phyloP scores from a whole-genome alignment of 805 yeast species.

The Wickerhamia fluorescens region DNA sequence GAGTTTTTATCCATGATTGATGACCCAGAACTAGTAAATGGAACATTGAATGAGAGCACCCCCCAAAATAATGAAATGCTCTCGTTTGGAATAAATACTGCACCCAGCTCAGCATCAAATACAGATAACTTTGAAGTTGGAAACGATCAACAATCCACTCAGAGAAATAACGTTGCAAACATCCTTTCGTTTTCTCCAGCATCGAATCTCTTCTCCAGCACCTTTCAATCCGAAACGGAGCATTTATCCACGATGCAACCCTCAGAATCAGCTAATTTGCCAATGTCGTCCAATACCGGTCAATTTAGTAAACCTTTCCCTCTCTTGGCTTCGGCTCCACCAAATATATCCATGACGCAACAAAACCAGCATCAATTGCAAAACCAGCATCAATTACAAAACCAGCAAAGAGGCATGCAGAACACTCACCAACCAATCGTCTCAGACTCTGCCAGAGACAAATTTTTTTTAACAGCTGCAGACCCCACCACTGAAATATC shows the following conservation, averaged over 20 bases:
- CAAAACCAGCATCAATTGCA: conserved; percentile 4
- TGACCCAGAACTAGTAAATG: conserved; percentile 64
- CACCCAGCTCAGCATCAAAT: background rate
- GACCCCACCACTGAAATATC: conserved; percentile 93
- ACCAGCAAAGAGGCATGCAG: conserved; percentile 1
- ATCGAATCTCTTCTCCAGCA: conserved; percentile 13
- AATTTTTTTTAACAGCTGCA: conserved; percentile 91
- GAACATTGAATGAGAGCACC: conserved; percentile 23
- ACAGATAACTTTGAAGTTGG: background rate
- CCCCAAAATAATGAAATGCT: conserved; percentile 2
- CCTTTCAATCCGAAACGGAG: conserved; percentile 3
- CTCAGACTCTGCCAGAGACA: conserved; percentile 80
- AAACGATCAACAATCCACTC: conserved; percentile 1
- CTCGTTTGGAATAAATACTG: conserved; percentile 1
- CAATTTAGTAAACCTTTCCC: conserved; percentile 2
- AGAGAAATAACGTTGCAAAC: conserved; percentile 9
- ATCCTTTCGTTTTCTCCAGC: conserved; percentile 26
- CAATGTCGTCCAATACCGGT: too few relatives aligned
- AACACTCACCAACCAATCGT: conserved; percentile 36
- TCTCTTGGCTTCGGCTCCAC: conserved; percentile 1
- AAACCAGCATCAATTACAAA: conserved; percentile 1
- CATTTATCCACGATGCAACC: conserved; percentile 2
- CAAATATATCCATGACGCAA: background rate
- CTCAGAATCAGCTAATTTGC: conserved; percentile 4
- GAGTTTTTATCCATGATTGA: conserved; percentile 88